These are phyloP conservation scores for Tetradesmus lagerheimii DNA, from an alignment of 139 green algal genomes.

Conservation along the genomic window DNA sequence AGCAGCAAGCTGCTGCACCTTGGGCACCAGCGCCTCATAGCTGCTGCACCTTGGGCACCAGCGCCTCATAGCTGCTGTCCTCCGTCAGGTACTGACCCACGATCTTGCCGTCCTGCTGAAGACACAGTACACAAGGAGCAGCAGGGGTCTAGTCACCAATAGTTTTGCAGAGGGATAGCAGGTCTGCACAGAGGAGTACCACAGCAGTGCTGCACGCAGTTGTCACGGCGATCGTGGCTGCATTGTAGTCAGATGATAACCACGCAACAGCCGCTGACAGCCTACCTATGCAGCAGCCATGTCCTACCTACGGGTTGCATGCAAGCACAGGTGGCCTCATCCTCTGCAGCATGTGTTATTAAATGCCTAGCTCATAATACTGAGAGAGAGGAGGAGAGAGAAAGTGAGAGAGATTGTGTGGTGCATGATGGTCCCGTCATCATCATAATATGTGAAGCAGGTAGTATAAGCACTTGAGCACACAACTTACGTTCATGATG, in stretches of 20 bases:
- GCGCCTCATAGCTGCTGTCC: background rate
- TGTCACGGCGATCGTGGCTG: background rate
- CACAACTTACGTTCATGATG: conserved; percentile 3
- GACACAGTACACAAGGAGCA: background rate
- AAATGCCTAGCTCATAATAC: background rate
- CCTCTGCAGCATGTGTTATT: background rate
- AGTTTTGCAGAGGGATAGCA: background rate
- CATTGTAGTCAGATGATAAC: background rate
- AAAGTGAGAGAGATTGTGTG: no score
- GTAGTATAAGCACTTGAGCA: background rate
- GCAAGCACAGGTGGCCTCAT: no score
- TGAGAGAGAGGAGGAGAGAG: no score
- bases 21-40: background rate
- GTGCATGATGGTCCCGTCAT: no score
- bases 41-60: conserved; percentile 15
- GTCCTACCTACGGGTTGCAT: no score
- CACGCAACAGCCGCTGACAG: no score
- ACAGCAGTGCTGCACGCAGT: no score
- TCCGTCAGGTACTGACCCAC: background rate
- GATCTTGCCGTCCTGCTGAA: background rate
- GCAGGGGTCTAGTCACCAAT: background rate
- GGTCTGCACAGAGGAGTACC: background rate
- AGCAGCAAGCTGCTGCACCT: background rate
- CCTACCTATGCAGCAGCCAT: no score
- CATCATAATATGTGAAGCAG: background rate